A percentile compares a stretch with the other conserved stretches of the same genome.
Conservation (phyloP, 2,329 filamentous ascomycete genomes). For the Gliomastix tumulicola region DNA sequence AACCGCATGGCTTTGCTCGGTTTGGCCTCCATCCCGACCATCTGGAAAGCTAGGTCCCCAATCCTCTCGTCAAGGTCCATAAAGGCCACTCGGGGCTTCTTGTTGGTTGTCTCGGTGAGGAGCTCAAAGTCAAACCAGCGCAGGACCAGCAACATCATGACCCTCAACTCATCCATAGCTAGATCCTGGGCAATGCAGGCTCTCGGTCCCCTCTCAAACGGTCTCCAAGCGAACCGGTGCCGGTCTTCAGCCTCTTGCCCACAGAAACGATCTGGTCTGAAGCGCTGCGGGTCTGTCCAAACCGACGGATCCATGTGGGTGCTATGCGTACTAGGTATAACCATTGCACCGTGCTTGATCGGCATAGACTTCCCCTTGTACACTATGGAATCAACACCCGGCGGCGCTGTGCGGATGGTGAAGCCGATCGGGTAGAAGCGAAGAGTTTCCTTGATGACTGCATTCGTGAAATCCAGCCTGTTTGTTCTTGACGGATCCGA, state of each 20-base stretch:
- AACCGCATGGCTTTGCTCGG: slow-evolving; percentile 3
- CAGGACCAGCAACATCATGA: slow-evolving; percentile 13
- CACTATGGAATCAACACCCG: slow-evolving; percentile 23
- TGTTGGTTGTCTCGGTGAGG: slow-evolving; percentile 7
- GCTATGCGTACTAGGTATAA: slow-evolving; percentile 9
- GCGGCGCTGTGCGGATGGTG: slow-evolving; percentile 23
- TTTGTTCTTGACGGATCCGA: slow-evolving; percentile 36
- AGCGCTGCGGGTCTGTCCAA: slow-evolving; percentile 27
- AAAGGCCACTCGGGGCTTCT: slow-evolving; percentile 9
- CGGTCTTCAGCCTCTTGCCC: slow-evolving; percentile 1
- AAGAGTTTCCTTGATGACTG: slow-evolving; percentile 47
- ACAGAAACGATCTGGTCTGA: slow-evolving; percentile 36
- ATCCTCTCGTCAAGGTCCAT: slow-evolving; percentile 15
- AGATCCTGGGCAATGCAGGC: slow-evolving; percentile 28
- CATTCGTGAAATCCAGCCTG: slow-evolving; percentile 40
- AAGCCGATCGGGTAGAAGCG: slow-evolving; percentile 41
- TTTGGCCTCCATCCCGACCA: slow-evolving; percentile 11
- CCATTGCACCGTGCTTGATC: slow-evolving; percentile 19
- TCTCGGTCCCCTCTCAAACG: slow-evolving; percentile 28
- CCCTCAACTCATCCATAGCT: slow-evolving; percentile 22
- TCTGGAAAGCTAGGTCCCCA: slow-evolving; percentile 13
- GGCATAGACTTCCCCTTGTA: slow-evolving; percentile 29
- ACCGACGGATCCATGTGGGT: slow-evolving; percentile 20
- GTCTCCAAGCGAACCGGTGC: slow-evolving; percentile 8
- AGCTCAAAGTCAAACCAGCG: slow-evolving; percentile 16